Evolutionary conservation across 352 stramenopile genomes (phyloP), one percentile per base, ranked within the genome.

Genomic region (Phytophthora rubi): DNA sequence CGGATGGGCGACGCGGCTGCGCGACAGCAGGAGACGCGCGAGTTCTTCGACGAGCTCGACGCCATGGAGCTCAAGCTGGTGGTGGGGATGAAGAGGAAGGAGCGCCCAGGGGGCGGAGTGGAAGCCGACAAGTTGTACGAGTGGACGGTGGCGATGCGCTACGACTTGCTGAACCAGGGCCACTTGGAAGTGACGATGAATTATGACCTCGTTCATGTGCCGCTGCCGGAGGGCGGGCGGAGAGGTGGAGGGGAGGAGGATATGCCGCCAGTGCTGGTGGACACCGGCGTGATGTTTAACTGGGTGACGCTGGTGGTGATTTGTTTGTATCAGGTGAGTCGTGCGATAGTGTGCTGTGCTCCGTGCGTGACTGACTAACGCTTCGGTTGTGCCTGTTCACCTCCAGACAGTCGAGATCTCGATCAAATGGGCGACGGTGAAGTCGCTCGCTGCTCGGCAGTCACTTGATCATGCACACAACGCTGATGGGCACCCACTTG

Each of bases 141-240:
- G 67, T 94, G 86, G 86, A 78, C 75, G 47, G 68, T 92, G 4
- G 73, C 73, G 26, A 88, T 94, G 57, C 75, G 73, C 26, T 94
- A 94, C 60, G 80, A 92, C 37, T 59, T 94, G 6, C 75, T 85
- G 51, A 90, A 85, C 53, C 86, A 92, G 57, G 81, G 86, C 13
- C 86, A 94, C 51, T 53, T 94, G 30, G 81, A 92, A 48, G 82
- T 92, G 9, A 79, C 75, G 6, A 79, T 94, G 68, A 81, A 81
- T 45, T 90, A 89, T 18, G 66, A 76, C 2, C 62, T 92, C n/a
- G 53, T 68, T 21, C 68, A 59, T 47, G 58, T 70, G 33, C 73
- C 62, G 13, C 45, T 89, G 28, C 33, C 73, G 21, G 62, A 53
- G 2, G 23, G 55, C 6, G n/a, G n/a, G 26, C 68, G 70, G 0